A percentile compares a stretch with the other conserved stretches of the same genome.
Evolutionary conservation across 2,329 filamentous ascomycete genomes (phyloP).

Genomic region (Colletotrichum horii): DNA sequence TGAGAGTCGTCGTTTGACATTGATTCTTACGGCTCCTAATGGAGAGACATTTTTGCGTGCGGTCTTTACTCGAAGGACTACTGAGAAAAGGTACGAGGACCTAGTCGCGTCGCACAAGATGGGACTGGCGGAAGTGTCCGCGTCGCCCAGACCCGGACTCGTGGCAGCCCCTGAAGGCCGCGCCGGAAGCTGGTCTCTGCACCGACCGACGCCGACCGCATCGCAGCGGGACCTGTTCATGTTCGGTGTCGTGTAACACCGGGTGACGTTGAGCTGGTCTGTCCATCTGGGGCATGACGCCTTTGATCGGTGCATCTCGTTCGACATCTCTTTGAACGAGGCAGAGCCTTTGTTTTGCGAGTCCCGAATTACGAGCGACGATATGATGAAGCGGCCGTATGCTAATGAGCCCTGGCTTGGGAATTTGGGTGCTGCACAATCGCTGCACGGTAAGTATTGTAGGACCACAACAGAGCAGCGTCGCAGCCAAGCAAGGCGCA

Average conservation of each 20-base stretch:
- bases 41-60: background rate
- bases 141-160: constrained; percentile 4
- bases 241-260: background rate
- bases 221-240: background rate
- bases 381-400: constrained; percentile 7
- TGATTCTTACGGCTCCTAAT: background rate
- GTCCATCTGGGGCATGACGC: background rate
- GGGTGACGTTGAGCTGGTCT: background rate
- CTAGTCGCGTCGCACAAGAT: background rate
- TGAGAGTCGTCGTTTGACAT: background rate
- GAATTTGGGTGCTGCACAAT: background rate
- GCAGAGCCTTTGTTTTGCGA: constrained; percentile 4
- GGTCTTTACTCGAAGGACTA: background rate
- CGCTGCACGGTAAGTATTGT: background rate
- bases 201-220: background rate
- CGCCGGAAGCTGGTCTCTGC: background rate
- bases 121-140: constrained; percentile 1
- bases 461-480: background rate
- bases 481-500: background rate
- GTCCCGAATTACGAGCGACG: background rate
- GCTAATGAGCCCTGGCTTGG: background rate
- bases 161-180: constrained; percentile 6
- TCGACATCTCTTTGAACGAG: background rate
- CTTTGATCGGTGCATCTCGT: background rate
- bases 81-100: background rate